These are phyloP conservation scores for Letharia lupina DNA, from an alignment of 495 filamentous ascomycete species.

Conservation along the genomic window DNA sequence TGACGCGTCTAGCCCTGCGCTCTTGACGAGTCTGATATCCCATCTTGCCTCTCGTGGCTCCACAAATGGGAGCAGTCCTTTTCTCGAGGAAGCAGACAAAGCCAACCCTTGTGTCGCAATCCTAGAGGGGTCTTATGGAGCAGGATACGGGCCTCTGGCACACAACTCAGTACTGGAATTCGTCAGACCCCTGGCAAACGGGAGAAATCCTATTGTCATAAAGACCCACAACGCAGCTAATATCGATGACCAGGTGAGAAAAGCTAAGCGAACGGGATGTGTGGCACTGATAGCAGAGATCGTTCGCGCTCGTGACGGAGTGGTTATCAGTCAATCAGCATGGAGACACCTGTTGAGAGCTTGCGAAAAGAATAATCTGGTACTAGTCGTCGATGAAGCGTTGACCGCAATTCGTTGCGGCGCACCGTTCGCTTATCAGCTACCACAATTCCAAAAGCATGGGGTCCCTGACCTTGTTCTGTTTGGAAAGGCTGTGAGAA, in stretches of 20 bases:
- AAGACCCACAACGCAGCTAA: neutral
- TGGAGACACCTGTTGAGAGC: constrained; percentile 14
- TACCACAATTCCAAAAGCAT: constrained; percentile 20
- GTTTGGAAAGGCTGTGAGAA: constrained; percentile 26
- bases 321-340: neutral
- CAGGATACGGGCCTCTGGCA: constrained; percentile 12
- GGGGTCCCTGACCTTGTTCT: constrained; percentile 25
- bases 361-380: constrained; percentile 16
- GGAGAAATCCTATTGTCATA: constrained; percentile 2
- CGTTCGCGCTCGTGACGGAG: constrained; percentile 9
- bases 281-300: constrained; percentile 16
- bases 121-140: constrained; percentile 9
- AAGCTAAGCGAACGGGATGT: constrained; percentile 10
- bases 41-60: constrained; percentile 3
- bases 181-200: constrained; percentile 10
- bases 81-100: constrained; percentile 5
- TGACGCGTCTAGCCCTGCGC: constrained; percentile 13
- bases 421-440: constrained; percentile 25
- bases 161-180: constrained; percentile 6
- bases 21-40: constrained; percentile 15
- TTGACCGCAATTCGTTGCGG: constrained; percentile 26
- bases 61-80: neutral
- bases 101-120: constrained; percentile 8
- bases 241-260: constrained; percentile 10
- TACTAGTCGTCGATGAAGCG: constrained; percentile 26